These are phyloP conservation scores for Westerdykella sp. DNA, from an alignment of 2,329 filamentous ascomycete genomes.

Conservation along the genomic window DNA sequence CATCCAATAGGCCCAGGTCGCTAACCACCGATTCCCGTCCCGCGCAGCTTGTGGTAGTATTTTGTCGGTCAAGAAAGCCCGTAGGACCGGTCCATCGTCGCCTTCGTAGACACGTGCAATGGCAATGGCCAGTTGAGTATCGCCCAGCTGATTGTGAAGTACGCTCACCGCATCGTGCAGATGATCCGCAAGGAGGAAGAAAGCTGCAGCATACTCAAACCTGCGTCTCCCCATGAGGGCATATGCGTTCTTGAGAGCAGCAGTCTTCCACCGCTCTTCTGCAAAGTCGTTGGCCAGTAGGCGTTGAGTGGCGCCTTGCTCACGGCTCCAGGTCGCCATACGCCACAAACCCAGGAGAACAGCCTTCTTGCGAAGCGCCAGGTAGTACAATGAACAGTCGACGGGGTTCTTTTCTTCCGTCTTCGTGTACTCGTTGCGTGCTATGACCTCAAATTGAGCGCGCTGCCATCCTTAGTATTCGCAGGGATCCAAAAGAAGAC, in stretches of 20 bases:
- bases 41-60: conserved; percentile 70
- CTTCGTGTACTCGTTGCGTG: conserved; percentile 87
- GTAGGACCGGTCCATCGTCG: conserved; percentile 68
- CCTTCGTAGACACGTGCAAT: conserved; percentile 84
- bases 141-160: conserved; percentile 78
- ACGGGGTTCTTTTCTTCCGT: conserved; percentile 82
- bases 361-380: conserved; percentile 84
- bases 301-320: conserved; percentile 72
- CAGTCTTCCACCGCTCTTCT: conserved; percentile 78
- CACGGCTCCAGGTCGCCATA: conserved; percentile 83
- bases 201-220: conserved; percentile 92
- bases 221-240: conserved; percentile 84
- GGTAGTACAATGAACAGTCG: conserved; percentile 84
- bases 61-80: conserved; percentile 69
- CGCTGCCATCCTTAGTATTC: conserved; percentile 44
- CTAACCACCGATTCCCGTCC: conserved; percentile 86
- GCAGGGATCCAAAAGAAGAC: neutral
- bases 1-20: conserved; percentile 95
- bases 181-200: conserved; percentile 85
- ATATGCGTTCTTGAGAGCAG: conserved; percentile 93
- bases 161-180: conserved; percentile 80
- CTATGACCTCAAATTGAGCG: conserved; percentile 80
- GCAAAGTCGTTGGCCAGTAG: conserved; percentile 87
- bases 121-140: conserved; percentile 83
- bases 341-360: conserved; percentile 90